A percentile compares a stretch with the other conserved stretches of the same genome.
Conservation (phyloP, 352 stramenopile genomes). For the Blastocystis sp. region DNA sequence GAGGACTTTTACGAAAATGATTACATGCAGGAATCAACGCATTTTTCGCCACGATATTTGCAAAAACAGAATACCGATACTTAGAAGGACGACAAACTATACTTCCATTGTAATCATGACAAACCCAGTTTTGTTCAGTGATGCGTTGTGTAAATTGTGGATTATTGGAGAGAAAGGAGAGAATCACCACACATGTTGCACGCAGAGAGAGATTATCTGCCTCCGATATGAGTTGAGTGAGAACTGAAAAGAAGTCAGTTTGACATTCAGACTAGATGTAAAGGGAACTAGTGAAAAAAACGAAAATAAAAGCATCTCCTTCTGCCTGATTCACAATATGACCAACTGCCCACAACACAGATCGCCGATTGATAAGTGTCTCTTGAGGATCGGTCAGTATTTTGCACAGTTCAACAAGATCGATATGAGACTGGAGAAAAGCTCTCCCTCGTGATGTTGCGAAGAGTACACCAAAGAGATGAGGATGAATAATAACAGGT, state of each 20-base stretch:
- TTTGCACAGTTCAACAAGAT: slow-evolving; percentile 9
- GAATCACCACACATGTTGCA: not conserved
- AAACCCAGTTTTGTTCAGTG: not conserved
- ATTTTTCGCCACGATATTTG: not conserved
- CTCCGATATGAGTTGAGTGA: not conserved
- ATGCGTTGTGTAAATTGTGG: not conserved
- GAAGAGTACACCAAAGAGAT: slow-evolving; percentile 25
- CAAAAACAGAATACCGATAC: not conserved
- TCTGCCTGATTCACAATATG: not conserved
- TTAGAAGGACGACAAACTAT: not conserved
- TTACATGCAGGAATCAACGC: not conserved
- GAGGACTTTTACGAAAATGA: not conserved
- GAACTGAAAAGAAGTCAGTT: not conserved
- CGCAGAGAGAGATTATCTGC: not conserved
- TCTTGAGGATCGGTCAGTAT: slow-evolving; percentile 1
- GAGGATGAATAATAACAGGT: slow-evolving; percentile 34
- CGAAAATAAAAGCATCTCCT: not conserved
- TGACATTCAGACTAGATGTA: not conserved
- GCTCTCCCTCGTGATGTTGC: not conserved
- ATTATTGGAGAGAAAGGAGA: slow-evolving; percentile 6
- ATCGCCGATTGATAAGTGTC: slow-evolving; percentile 1
- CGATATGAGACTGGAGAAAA: slow-evolving; percentile 6
- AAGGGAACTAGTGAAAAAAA: not conserved
- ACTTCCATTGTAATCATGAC: not conserved
- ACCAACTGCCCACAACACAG: slow-evolving; percentile 10